Percentiles rank a stretch among this genome's conserved stretches.
phyloP scores from a whole-genome alignment of 225 moss, liverwort and hornwort genomes.

The Ulota crispa region DNA sequence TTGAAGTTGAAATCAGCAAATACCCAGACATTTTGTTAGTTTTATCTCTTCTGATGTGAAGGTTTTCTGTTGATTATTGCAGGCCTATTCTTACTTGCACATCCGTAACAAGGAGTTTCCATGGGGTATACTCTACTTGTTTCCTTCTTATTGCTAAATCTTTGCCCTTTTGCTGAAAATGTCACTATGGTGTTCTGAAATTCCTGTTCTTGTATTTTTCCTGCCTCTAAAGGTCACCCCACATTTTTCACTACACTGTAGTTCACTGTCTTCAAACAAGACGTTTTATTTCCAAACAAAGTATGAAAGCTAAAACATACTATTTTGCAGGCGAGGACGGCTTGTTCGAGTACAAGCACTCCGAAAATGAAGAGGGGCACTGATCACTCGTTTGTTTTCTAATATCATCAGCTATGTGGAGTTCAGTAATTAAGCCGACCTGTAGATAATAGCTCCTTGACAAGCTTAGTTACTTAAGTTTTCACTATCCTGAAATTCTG shows the following conservation, averaged over 20 bases:
- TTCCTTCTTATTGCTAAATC: background rate
- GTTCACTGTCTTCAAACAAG: background rate
- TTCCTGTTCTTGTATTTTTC: background rate
- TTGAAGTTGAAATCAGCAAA: background rate
- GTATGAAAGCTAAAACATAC: background rate
- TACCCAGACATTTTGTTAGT: background rate
- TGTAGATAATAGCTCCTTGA: background rate
- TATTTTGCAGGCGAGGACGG: conserved; percentile 42
- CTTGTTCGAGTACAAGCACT: conserved; percentile 41
- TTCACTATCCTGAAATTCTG: conserved; percentile 1
- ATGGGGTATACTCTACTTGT: conserved; percentile 38
- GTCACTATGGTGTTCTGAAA: background rate
- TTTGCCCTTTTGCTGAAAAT: background rate
- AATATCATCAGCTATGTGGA: conserved; percentile 1
- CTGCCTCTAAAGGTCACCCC: background rate
- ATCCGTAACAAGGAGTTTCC: conserved; percentile 58
- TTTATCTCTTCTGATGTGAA: conserved; percentile 10
- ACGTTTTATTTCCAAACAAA: background rate
- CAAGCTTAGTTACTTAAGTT: background rate
- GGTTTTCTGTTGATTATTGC: conserved; percentile 20
- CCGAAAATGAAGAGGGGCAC: conserved; percentile 22
- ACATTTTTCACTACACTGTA: background rate
- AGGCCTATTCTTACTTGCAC: conserved; percentile 53
- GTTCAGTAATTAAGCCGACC: background rate
- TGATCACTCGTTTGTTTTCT: conserved; percentile 11